phyloP scores from a whole-genome alignment of 805 yeast genomes.

The Yamadazyma paraphyllophila region DNA sequence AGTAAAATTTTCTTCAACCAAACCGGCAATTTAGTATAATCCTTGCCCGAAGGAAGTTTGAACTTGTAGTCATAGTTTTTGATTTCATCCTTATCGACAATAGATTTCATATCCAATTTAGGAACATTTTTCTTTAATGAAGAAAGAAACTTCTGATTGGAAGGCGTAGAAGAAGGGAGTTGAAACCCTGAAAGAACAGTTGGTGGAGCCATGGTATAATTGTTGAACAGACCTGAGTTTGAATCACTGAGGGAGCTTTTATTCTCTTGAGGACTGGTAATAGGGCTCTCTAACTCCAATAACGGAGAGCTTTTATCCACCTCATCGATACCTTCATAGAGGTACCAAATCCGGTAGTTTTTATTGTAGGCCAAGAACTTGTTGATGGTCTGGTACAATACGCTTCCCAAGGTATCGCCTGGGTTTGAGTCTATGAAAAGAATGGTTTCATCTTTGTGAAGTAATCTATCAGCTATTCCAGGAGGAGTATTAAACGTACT shows the following conservation, averaged over 20 bases:
- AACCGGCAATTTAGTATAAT: conserved; percentile 23
- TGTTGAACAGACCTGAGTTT: background rate
- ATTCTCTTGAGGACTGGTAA: conserved; percentile 2
- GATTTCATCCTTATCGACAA: conserved; percentile 10
- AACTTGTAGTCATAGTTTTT: conserved; percentile 22
- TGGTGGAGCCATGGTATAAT: conserved; percentile 9
- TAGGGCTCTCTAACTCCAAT: conserved; percentile 10
- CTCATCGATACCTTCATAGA: conserved; percentile 8
- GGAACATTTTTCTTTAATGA: conserved; percentile 35
- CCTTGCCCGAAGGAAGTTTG: conserved; percentile 18
- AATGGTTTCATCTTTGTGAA: conserved; percentile 17
- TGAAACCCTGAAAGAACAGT: conserved; percentile 37
- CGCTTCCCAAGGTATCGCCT: conserved; percentile 28
- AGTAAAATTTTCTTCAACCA: conserved; percentile 27
- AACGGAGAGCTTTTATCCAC: conserved; percentile 3
- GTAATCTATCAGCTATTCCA: conserved; percentile 18
- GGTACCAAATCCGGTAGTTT: conserved; percentile 8
- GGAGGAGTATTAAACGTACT: conserved; percentile 28
- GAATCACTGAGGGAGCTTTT: background rate
- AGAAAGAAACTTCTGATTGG: conserved; percentile 33
- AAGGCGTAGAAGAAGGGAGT: conserved; percentile 40
- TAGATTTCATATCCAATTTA: conserved; percentile 19
- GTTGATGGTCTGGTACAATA: conserved; percentile 32
- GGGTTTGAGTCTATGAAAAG: conserved; percentile 20
- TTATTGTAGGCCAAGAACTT: conserved; percentile 25